These are phyloP conservation scores for Leccinum sublutescens DNA, from an alignment of 768 basidiomycete species.

Conservation along the genomic window DNA sequence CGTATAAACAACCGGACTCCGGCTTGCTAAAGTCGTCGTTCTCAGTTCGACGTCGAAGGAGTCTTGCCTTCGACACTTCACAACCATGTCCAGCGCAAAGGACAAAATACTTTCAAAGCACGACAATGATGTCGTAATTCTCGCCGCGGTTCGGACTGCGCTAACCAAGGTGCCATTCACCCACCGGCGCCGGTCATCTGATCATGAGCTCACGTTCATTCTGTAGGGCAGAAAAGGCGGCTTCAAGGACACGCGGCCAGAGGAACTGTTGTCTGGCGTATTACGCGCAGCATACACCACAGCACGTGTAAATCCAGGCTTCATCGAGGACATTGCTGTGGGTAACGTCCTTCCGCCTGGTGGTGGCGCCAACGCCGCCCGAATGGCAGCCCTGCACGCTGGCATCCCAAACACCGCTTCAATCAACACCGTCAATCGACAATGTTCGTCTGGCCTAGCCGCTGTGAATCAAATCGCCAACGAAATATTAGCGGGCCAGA, in stretches of 20 bases:
- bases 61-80: constrained; percentile 1
- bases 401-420: constrained; percentile 78
- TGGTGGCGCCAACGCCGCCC: constrained; percentile 77
- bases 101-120: constrained; percentile 65
- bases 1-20: constrained; percentile 14
- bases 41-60: background rate
- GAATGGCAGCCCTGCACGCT: constrained; percentile 84
- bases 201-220: constrained; percentile 3
- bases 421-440: constrained; percentile 83
- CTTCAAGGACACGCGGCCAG: constrained; percentile 87
- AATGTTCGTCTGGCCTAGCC: constrained; percentile 86
- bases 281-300: constrained; percentile 70
- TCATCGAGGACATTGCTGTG: constrained; percentile 82
- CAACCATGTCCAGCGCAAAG: constrained; percentile 40
- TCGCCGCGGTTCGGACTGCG: constrained; percentile 85
- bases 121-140: constrained; percentile 88
- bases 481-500: constrained; percentile 74
- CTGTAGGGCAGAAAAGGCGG: constrained; percentile 77
- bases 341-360: constrained; percentile 88
- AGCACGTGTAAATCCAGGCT: constrained; percentile 68
- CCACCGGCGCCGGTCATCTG: background rate
- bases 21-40: background rate
- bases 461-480: constrained; percentile 82
- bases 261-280: constrained; percentile 75
- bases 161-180: constrained; percentile 70